Conservation (phyloP, 2,329 filamentous ascomycete species). For the Calonectria pseudoturangicola region DNA sequence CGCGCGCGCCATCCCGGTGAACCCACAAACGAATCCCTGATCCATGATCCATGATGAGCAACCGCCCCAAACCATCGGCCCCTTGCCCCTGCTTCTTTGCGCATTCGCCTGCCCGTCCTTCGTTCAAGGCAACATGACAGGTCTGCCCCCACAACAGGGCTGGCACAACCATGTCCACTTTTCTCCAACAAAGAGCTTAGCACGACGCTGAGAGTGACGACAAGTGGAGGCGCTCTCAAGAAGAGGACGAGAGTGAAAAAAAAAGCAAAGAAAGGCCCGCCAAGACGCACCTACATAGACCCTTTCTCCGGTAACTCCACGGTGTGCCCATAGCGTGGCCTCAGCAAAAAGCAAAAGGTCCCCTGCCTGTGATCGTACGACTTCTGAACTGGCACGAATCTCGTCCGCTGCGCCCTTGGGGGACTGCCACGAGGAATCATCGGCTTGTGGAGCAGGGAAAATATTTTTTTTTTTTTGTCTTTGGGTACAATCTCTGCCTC, state of each 20-base stretch:
- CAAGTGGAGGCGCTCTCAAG: conserved; percentile 19
- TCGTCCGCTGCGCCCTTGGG: conserved; percentile 38
- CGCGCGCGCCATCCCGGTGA: conserved; percentile 34
- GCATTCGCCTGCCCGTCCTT: conserved; percentile 27
- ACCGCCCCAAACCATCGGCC: conserved; percentile 13
- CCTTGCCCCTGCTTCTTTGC: conserved; percentile 22
- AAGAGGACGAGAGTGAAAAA: neutral
- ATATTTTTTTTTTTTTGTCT: conserved; percentile 43
- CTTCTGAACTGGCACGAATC: conserved; percentile 47
- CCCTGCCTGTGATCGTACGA: conserved; percentile 52
- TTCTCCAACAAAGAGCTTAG: conserved; percentile 41
- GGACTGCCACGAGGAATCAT: conserved; percentile 51
- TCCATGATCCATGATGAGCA: conserved; percentile 38
- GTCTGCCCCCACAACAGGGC: conserved; percentile 37
- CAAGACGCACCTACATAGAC: neutral
- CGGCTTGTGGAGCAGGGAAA: conserved; percentile 54
- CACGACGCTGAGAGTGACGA: conserved; percentile 27
- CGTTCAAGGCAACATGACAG: conserved; percentile 29
- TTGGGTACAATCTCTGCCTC: conserved; percentile 44
- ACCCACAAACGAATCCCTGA: conserved; percentile 34
- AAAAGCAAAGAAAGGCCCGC: conserved; percentile 21
- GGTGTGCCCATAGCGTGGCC: conserved; percentile 37
- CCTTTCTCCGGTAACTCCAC: conserved; percentile 32
- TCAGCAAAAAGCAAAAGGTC: conserved; percentile 41
- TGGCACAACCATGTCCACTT: conserved; percentile 32